Conservation (phyloP, 164 flowering plant species). For the Nymphaea colorata region DNA sequence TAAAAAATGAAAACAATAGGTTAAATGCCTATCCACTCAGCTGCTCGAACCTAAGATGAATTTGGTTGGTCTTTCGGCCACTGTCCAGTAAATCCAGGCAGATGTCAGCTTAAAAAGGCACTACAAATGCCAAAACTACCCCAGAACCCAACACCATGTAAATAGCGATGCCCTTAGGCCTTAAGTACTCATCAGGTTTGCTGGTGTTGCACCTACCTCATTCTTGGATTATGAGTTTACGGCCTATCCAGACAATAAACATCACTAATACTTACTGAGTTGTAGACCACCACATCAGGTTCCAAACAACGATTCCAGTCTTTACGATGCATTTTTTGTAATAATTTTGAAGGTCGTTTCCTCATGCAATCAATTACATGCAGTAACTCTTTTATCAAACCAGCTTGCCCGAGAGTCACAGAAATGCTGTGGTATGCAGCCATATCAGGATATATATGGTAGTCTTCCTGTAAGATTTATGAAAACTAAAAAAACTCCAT, state of each 20-base stretch:
- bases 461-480: slow-evolving; percentile 43
- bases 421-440: slow-evolving; percentile 77
- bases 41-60: neutral
- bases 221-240: too few relatives aligned
- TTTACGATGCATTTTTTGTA: slow-evolving; percentile 32
- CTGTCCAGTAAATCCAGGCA: too few relatives aligned
- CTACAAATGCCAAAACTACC: too few relatives aligned
- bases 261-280: slow-evolving; percentile 59
- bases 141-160: too few relatives aligned
- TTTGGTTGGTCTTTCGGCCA: neutral
- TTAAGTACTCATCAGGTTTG: too few relatives aligned
- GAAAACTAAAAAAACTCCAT: neutral
- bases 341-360: slow-evolving; percentile 45
- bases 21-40: neutral
- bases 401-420: slow-evolving; percentile 93
- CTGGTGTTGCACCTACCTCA: too few relatives aligned
- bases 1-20: neutral
- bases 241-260: too few relatives aligned
- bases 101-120: too few relatives aligned
- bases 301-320: slow-evolving; percentile 82
- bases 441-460: slow-evolving; percentile 40
- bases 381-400: slow-evolving; percentile 64
- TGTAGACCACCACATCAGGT: slow-evolving; percentile 81
- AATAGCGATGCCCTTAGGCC: too few relatives aligned
- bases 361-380: slow-evolving; percentile 63